phyloP scores from a whole-genome alignment of 2,329 filamentous ascomycete species.

The Atkinsonella hypoxylon region DNA sequence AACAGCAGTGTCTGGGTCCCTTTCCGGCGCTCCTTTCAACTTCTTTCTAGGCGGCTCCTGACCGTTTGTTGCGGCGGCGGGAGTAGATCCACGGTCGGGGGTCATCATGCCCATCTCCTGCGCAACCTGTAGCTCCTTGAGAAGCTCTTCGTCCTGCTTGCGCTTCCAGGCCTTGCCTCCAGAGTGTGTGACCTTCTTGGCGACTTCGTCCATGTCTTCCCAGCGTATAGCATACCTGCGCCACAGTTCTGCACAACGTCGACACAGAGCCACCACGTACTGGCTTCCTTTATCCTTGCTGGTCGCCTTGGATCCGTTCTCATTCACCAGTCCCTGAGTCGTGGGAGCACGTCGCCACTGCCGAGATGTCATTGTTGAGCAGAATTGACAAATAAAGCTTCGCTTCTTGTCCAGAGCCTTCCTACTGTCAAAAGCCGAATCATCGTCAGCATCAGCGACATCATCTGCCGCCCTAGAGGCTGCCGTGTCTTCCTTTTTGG shows the following conservation, averaged over 20 bases:
- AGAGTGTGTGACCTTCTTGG: constrained; percentile 71
- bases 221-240: constrained; percentile 91
- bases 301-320: constrained; percentile 42
- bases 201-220: constrained; percentile 85
- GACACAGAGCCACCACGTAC: constrained; percentile 72
- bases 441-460: constrained; percentile 82
- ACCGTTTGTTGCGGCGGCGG: constrained; percentile 16
- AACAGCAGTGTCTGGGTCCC: constrained; percentile 33
- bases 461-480: constrained; percentile 76
- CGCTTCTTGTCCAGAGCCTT: constrained; percentile 74
- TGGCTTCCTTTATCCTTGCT: constrained; percentile 68
- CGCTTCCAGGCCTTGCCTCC: constrained; percentile 78
- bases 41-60: constrained; percentile 53
- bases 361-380: constrained; percentile 62
- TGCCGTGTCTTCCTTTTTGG: constrained; percentile 58
- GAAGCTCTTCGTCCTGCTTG: constrained; percentile 80
- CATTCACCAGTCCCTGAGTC: constrained; percentile 55
- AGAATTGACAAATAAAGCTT: constrained; percentile 90
- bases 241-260: constrained; percentile 87
- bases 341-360: constrained; percentile 89
- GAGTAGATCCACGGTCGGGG: constrained; percentile 31
- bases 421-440: constrained; percentile 86
- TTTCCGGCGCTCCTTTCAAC: constrained; percentile 43
- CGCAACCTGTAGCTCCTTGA: constrained; percentile 57
- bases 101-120: constrained; percentile 43